A percentile compares a stretch with the other conserved stretches of the same genome.
phyloP scores from a whole-genome alignment of 2,329 filamentous ascomycete genomes.

The Aureobasidium sp. region DNA sequence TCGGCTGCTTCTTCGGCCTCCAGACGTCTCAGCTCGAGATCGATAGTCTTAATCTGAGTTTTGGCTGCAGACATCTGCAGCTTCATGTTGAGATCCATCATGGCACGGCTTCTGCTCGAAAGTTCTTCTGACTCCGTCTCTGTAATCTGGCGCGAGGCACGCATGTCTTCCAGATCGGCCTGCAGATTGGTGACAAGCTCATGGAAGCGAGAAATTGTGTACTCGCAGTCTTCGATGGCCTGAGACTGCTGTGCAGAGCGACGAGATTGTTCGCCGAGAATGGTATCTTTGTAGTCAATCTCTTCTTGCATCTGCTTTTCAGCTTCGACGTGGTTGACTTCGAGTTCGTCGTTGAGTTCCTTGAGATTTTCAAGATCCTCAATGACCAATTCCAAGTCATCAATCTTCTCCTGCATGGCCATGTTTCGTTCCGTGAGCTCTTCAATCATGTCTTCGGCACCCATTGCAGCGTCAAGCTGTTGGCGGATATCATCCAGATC shows the following conservation, averaged over 20 bases:
- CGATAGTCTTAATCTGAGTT: conserved; percentile 88
- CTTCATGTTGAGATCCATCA: conserved; percentile 96
- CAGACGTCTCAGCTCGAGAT: conserved; percentile 76
- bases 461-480: conserved; percentile 80
- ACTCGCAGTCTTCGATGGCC: conserved; percentile 76
- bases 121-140: conserved; percentile 90
- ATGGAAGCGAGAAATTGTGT: conserved; percentile 79
- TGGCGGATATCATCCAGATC: conserved; percentile 79
- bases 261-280: conserved; percentile 74
- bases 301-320: conserved; percentile 93
- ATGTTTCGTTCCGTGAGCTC: conserved; percentile 83
- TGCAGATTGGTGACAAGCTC: conserved; percentile 82
- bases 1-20: conserved; percentile 83
- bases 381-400: conserved; percentile 71
- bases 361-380: conserved; percentile 83
- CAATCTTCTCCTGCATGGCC: conserved; percentile 70
- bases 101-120: conserved; percentile 76
- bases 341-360: conserved; percentile 90
- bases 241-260: conserved; percentile 69
- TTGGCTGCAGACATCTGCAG: conserved; percentile 84
- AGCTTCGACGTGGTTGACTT: conserved; percentile 84
- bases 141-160: conserved; percentile 82
- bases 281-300: conserved; percentile 74
- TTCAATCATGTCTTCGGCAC: conserved; percentile 89
- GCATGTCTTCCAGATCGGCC: conserved; percentile 81